phyloP scores from a whole-genome alignment of 257 asterid genomes.

The Rauvolfia tetraphylla region DNA sequence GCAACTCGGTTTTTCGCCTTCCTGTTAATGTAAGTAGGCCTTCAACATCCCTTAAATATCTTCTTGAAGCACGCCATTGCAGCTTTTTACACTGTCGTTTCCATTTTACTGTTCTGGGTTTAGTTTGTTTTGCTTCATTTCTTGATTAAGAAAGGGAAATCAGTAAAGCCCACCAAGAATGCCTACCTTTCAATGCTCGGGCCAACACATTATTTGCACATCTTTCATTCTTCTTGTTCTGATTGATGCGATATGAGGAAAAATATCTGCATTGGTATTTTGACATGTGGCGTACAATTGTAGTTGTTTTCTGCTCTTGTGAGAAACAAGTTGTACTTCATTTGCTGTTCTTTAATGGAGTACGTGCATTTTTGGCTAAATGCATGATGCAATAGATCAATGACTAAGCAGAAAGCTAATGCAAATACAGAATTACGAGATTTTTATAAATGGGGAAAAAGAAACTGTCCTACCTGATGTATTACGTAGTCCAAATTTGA shows the following conservation, averaged over 20 bases:
- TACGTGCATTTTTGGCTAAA: neutral
- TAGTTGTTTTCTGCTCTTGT: neutral
- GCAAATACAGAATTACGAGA: neutral
- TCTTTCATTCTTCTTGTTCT: neutral
- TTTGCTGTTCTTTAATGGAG: neutral
- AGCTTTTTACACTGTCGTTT: neutral
- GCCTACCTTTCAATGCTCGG: neutral
- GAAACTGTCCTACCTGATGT: neutral
- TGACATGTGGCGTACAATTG: neutral
- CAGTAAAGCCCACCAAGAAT: neutral
- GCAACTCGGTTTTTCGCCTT: neutral
- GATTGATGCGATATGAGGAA: neutral
- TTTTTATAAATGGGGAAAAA: conserved; percentile 1
- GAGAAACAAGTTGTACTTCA: neutral
- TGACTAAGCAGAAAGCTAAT: neutral
- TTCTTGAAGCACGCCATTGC: neutral
- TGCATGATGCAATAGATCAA: neutral
- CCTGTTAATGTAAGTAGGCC: neutral
- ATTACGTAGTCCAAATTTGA: conserved; percentile 3
- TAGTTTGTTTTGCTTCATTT: neutral
- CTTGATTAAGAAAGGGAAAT: neutral
- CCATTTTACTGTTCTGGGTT: neutral
- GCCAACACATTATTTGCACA: neutral
- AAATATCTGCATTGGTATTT: neutral
- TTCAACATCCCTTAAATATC: neutral